A percentile compares a stretch with the other conserved stretches of the same genome.
Evolutionary conservation across 2,329 filamentous ascomycete genomes (phyloP).

Genomic region (Botrytis aclada): DNA sequence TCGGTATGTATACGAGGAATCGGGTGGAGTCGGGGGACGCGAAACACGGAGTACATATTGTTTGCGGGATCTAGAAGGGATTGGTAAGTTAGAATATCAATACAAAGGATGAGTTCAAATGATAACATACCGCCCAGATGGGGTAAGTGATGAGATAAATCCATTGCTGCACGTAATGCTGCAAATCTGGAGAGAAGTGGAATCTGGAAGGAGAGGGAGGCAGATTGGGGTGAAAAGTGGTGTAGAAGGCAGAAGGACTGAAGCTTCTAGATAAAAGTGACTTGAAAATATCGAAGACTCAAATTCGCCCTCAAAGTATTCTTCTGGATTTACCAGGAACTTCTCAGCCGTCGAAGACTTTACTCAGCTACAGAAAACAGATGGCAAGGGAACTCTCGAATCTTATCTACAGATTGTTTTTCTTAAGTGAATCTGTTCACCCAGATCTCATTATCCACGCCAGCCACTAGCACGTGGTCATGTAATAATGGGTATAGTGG

Average conservation of each 20-base stretch:
- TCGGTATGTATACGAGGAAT: neutral
- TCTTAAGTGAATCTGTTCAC: neutral
- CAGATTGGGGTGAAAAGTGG: neutral
- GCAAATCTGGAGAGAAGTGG: neutral
- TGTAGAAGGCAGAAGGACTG: neutral
- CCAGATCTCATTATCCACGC: neutral
- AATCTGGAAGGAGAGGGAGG: neutral
- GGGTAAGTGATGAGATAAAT: neutral
- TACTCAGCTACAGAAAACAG: neutral
- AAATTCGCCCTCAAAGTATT: neutral
- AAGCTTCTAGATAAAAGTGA: neutral
- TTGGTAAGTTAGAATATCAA: neutral
- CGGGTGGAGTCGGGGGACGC: neutral
- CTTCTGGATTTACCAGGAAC: neutral
- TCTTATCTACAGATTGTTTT: neutral
- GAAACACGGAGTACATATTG: neutral
- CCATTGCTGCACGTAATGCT: neutral
- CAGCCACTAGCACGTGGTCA: neutral
- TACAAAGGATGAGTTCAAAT: neutral
- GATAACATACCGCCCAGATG: neutral
- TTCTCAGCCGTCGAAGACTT: neutral
- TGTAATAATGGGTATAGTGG: neutral
- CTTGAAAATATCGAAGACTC: neutral
- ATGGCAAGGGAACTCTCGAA: neutral
- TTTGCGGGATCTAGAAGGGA: neutral